Base-by-base conservation (phyloP, 306 rosid genomes). In the Hylodesmum podocarpum region DNA sequence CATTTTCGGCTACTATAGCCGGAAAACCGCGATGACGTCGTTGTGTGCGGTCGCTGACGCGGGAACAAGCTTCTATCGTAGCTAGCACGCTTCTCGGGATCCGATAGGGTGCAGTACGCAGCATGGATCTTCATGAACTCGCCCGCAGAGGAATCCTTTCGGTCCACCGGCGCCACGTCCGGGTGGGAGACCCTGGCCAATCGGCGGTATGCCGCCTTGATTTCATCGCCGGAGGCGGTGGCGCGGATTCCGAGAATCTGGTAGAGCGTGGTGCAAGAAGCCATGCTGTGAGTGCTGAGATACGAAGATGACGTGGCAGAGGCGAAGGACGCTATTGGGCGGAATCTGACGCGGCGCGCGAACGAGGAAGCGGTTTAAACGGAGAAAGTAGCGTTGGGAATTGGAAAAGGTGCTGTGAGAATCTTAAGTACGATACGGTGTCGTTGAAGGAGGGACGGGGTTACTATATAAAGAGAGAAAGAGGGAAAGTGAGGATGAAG, bases 21-120 rank as follows among this genome's bases (percentile, higher is more conserved):
- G 33, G 91, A 71, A 16, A 64, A 85, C 10, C 79, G 54, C 1
- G 86, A 62, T 78, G 65, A 8, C 18, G 87, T 21, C 50, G 50
- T 24, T 9, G 18, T 53, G 66, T 84, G 47, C 44, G 90, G 96
- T 37, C 80, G 81, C 34, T 3, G 80, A 18, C 77, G 82, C 29
- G 62, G 83, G 43, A 86, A 46, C 37, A 64, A 33, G 63, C 80
- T 83, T 72, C 84, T 77, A 39, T 93, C 94, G 77, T 93, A 93
- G 22, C 76, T 88, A 25, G 94, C 94, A 4, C 97, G 92, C 77
- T 93, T 90, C 5, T 68, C 78, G 5, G 96, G 96, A 40, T 93
- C 96, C n/a, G 96, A 87, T 0, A 93, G 77, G 1, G 96, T 93
- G 63, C 93, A 81, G 78, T 93, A 93, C 3, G 97, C 97, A 1